A percentile compares a stretch with the other conserved stretches of the same genome.
phyloP scores from a whole-genome alignment of 371 early-diverging fungal species.

The Mucor racemosus region DNA sequence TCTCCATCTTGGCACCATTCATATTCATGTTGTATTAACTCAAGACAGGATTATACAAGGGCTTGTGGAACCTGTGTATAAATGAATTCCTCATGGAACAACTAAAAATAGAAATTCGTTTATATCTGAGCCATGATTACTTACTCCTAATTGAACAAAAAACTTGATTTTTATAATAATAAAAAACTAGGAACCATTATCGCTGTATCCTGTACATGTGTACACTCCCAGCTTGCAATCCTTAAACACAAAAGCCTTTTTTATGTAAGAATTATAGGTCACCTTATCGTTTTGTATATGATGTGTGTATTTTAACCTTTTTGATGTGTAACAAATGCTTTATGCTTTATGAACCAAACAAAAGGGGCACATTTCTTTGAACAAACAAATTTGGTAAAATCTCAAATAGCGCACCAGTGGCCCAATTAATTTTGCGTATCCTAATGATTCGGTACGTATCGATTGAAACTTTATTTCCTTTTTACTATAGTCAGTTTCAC shows the following conservation, averaged over 20 bases:
- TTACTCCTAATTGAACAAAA: background rate
- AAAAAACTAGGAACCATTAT: no score
- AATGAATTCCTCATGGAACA: slow-evolving; percentile 1
- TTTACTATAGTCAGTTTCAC: no score
- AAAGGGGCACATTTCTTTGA: slow-evolving; percentile 7
- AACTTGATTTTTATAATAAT: background rate
- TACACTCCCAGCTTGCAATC: background rate
- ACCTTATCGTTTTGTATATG: background rate
- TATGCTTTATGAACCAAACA: slow-evolving; percentile 1
- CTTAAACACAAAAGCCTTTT: background rate
- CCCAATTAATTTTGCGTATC: background rate
- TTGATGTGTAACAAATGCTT: slow-evolving; percentile 6
- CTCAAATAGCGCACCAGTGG: background rate
- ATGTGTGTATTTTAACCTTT: background rate
- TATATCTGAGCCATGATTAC: background rate
- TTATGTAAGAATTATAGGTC: background rate
- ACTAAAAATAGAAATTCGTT: background rate
- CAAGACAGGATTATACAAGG: background rate
- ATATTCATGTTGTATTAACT: background rate
- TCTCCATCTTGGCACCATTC: background rate
- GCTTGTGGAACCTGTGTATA: slow-evolving; percentile 2
- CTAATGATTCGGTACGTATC: background rate
- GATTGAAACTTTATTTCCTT: background rate
- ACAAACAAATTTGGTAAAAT: slow-evolving; percentile 6
- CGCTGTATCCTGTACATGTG: no score